A percentile compares a stretch with the other conserved stretches of the same genome.
Conservation (phyloP, 768 basidiomycete species). For the Tulasnella calospora region DNA sequence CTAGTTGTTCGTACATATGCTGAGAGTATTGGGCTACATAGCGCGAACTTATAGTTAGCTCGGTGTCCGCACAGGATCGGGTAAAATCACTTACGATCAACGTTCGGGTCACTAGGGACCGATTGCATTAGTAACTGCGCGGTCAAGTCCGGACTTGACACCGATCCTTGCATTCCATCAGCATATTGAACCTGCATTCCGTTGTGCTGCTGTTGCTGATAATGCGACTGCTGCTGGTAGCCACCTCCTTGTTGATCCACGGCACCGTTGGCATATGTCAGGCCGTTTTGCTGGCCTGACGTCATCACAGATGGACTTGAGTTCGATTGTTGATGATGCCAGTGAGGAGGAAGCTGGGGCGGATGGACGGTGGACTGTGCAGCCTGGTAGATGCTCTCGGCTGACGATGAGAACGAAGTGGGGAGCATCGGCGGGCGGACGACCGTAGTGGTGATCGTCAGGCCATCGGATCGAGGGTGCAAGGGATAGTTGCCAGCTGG, state of each 20-base stretch:
- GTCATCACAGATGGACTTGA: not conserved
- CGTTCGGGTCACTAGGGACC: not conserved
- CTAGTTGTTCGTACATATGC: slow-evolving; percentile 69
- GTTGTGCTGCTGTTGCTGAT: slow-evolving; percentile 15
- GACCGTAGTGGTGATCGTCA: not conserved
- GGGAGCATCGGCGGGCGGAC: slow-evolving; percentile 4
- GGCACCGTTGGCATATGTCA: not conserved
- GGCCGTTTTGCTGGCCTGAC: not conserved
- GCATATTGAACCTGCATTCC: not conserved
- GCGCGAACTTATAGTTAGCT: not conserved
- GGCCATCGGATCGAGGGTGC: not conserved
- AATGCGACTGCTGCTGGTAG: slow-evolving; percentile 6
- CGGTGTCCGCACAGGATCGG: not conserved
- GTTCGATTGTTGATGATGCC: no score
- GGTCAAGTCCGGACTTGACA: not conserved
- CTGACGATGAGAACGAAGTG: not conserved
- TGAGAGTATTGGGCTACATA: slow-evolving; percentile 47
- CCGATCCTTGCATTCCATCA: not conserved
- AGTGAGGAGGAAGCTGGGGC: no score
- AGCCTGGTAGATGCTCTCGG: not conserved
- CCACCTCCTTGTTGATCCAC: not conserved
- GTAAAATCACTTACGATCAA: not conserved
- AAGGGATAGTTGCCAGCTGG: not conserved
- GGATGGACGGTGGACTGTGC: not conserved
- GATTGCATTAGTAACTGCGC: not conserved